Conservation (phyloP, 768 basidiomycete genomes). For the Serendipita vermifera region DNA sequence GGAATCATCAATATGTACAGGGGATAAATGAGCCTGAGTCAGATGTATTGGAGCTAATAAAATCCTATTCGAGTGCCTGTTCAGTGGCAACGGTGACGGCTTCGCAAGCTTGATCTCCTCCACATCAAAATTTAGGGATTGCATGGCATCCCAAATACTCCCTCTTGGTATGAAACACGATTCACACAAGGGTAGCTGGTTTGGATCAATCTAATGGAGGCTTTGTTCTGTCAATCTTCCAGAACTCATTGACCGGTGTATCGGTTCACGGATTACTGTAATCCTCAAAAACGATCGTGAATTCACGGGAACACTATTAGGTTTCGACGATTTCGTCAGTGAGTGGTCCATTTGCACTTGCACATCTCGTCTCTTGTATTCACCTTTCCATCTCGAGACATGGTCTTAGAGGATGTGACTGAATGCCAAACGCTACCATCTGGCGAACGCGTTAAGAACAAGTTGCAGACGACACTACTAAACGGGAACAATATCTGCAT, state of each 20-base stretch:
- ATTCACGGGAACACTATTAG: conserved; percentile 87
- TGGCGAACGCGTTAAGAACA: conserved; percentile 59
- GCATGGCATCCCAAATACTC: conserved; percentile 86
- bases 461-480: conserved; percentile 73
- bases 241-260: conserved; percentile 97
- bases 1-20: no score
- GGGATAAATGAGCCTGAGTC: no score
- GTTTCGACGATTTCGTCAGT: conserved; percentile 99
- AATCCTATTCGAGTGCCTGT: no score
- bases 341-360: conserved; percentile 31
- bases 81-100: no score
- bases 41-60: no score
- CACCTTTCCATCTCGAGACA: conserved; percentile 36
- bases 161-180: conserved; percentile 53
- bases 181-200: neutral
- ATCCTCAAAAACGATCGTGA: conserved; percentile 97
- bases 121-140: no score
- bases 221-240: conserved; percentile 1
- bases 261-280: conserved; percentile 94
- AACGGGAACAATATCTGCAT: conserved; percentile 97
- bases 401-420: conserved; percentile 92
- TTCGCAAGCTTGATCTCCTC: no score
- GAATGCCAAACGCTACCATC: conserved; percentile 88
- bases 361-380: neutral
- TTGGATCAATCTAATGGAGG: neutral